A percentile compares a stretch with the other conserved stretches of the same genome.
Conservation (phyloP, 78 protist species). For the Dictyostelium discoideum region dicty_2.7 NC_007089.4:111501-112000, state of each 20-base stretch:
- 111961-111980: not conserved
- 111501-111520: not conserved
- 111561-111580: not conserved
- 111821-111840: too few species aligned
- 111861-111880: too few species aligned
- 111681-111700: not conserved
- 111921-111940: not conserved
- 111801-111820: not conserved
- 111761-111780: not conserved
- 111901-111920: not conserved
- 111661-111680: not conserved
- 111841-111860: too few species aligned
- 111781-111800: not conserved
- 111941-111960: not conserved
- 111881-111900: too few species aligned
- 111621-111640: not conserved
- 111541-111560: conserved; percentile 25
- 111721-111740: conserved; percentile 16
- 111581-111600: conserved; percentile 23
- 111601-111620: conserved; percentile 5
- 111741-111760: conserved; percentile 12
- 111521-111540: not conserved
- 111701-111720: not conserved
- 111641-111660: not conserved
- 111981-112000: not conserved